Percentiles rank a stretch among this genome's conserved stretches.
These are phyloP conservation scores for Arctium lappa DNA, from an alignment of 129 eudicot genomes.

Conservation along the genomic window DNA sequence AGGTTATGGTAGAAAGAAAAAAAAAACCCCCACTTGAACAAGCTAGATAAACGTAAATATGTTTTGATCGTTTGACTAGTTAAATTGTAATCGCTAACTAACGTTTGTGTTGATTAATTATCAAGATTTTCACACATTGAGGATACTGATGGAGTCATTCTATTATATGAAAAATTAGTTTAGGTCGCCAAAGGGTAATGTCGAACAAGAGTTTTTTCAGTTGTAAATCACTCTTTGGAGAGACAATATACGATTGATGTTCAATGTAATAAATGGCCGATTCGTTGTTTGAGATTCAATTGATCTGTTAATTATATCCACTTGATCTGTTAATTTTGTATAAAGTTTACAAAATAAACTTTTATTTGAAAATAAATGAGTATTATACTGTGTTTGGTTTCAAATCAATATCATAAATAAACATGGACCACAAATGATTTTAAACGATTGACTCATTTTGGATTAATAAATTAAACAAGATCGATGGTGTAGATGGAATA, in stretches of 20 bases:
- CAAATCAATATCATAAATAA: not conserved
- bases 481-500: not conserved
- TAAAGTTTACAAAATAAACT: not conserved
- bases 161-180: not conserved
- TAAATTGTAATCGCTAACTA: not conserved
- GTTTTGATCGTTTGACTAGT: not conserved
- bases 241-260: not conserved
- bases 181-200: not conserved
- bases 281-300: not conserved
- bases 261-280: not conserved
- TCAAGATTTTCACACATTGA: not conserved
- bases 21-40: not conserved
- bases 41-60: not conserved
- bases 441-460: not conserved
- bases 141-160: not conserved
- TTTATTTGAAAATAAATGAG: not conserved
- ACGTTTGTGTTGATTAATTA: not conserved
- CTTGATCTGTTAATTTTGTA: not conserved
- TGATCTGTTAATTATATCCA: not conserved
- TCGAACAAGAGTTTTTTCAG: not conserved
- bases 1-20: not conserved
- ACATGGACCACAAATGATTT: slow-evolving; percentile 10
- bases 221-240: not conserved
- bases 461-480: not conserved
- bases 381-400: not conserved